Evolutionary conservation across 1,284 basidiomycete genomes (phyloP), one percentile per base, ranked within the genome.

Genomic region (Trametes versicolor): DNA sequence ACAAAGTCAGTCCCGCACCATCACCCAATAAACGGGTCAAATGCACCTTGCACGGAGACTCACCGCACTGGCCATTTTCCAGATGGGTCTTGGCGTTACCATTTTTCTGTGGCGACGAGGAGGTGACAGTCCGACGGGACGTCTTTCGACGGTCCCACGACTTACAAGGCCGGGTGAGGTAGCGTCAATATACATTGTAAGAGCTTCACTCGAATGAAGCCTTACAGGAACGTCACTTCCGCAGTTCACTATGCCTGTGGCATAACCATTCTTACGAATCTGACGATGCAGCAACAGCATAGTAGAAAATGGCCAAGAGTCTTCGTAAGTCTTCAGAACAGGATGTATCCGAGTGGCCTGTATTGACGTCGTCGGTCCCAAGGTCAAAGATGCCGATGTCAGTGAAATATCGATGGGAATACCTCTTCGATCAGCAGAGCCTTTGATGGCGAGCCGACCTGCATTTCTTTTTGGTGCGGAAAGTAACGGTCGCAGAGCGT

Each of bases 211-310:
- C 12, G 7, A 13, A 15, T 25, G 15, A 29, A 12, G 25, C 2
- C 25, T 27, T 25, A 27, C 48, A 29, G 12, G 12, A 17, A 29
- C 27, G 29, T 9, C 36, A 23, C 41, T 4, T 12, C 23, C 48
- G 13, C 5, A 7, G 6, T n/a, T n/a, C 13, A 23, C 36, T 10
- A 50, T 52, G 4, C 37, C 36, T 5, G 13, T 27, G 10, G 19
- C 7, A 12, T 2, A 9, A 12, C 29, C 53, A 7, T 13, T 4
- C 23, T 19, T 41, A 2, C 53, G 53, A 15, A 53, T 0, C 25
- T 57, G 54, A 23, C 63, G 60, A 43, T 67, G 66, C 37, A 60
- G 51, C 0, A 0, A 27, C 8, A 64, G 12, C 63, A 67, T 64
- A 8, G 27, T 39, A 2, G 7, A 6, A 36, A 68, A 37, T 10